phyloP scores from a whole-genome alignment of 2,329 filamentous ascomycete genomes.

The Arthrobotrys conoides region DNA sequence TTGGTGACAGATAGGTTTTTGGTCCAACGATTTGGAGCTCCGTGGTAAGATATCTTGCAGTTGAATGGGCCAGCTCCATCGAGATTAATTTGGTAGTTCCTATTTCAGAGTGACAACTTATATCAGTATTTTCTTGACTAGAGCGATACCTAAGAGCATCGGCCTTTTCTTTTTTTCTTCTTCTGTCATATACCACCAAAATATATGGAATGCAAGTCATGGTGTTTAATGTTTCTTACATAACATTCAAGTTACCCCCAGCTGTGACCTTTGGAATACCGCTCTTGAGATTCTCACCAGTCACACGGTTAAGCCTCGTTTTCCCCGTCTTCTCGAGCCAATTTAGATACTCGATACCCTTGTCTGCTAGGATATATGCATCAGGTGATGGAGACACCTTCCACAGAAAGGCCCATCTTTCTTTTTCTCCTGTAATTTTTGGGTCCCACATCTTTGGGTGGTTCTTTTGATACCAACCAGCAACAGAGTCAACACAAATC shows the following conservation, averaged over 20 bases:
- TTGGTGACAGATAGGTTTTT: not conserved
- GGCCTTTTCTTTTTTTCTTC: no score
- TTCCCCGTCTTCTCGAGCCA: not conserved
- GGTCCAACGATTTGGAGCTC: not conserved
- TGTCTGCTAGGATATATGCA: not conserved
- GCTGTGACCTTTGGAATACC: conserved; percentile 18
- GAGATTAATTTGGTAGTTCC: conserved; percentile 12
- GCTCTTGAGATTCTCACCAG: not conserved
- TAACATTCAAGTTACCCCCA: not conserved
- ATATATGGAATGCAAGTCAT: not conserved
- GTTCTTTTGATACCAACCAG: conserved; percentile 21
- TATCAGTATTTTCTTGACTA: no score
- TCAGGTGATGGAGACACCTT: not conserved
- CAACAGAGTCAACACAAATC: not conserved
- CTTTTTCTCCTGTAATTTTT: not conserved
- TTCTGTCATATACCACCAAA: no score
- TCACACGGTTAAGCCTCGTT: not conserved
- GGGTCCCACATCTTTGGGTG: not conserved
- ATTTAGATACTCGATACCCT: not conserved
- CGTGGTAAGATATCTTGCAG: not conserved
- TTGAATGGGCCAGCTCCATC: conserved; percentile 19
- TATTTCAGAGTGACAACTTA: not conserved
- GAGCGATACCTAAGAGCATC: no score
- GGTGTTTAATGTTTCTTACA: not conserved
- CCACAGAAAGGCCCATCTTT: not conserved